phyloP scores from a whole-genome alignment of 2,329 filamentous ascomycete species.

The Fusarium bactridioides region DNA sequence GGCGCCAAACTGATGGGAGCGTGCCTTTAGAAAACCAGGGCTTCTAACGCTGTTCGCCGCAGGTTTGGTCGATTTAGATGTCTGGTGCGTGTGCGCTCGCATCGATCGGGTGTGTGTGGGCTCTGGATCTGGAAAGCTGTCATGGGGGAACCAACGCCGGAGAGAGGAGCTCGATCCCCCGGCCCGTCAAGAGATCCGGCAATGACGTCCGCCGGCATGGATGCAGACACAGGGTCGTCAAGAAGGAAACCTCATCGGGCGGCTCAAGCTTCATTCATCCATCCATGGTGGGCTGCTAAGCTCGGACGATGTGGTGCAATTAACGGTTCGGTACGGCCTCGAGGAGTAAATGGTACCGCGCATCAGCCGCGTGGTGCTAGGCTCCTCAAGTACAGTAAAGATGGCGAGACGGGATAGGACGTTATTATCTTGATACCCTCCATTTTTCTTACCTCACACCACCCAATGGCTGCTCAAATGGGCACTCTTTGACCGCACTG shows the following conservation, averaged over 20 bases:
- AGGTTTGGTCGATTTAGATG: conserved; percentile 24
- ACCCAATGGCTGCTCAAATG: conserved; percentile 19
- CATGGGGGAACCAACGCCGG: conserved; percentile 31
- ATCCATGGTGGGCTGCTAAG: conserved; percentile 7
- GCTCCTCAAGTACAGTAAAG: conserved; percentile 27
- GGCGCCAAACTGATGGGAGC: conserved; percentile 16
- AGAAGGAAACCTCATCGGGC: conserved; percentile 10
- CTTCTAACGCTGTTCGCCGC: conserved; percentile 20
- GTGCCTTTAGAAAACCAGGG: conserved; percentile 10
- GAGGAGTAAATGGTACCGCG: conserved; percentile 10
- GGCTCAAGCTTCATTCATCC: conserved; percentile 6
- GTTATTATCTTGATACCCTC: conserved; percentile 36
- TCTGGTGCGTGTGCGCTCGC: conserved; percentile 23
- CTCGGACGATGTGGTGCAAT: conserved; percentile 28
- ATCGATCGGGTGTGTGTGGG: conserved; percentile 36
- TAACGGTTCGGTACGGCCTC: conserved; percentile 17
- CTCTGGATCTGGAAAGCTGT: conserved; percentile 36
- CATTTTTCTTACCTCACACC: conserved; percentile 33
- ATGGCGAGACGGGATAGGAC: conserved; percentile 23
- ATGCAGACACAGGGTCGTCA: conserved; percentile 17
- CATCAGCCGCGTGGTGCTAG: conserved; percentile 31
- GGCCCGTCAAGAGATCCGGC: conserved; percentile 31
- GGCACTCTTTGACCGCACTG: conserved; percentile 23
- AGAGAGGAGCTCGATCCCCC: conserved; percentile 27
- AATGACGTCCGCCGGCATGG: conserved; percentile 29